Conservation (phyloP, 2,329 filamentous ascomycete genomes). For the Exutisphaerella laricina region DNA sequence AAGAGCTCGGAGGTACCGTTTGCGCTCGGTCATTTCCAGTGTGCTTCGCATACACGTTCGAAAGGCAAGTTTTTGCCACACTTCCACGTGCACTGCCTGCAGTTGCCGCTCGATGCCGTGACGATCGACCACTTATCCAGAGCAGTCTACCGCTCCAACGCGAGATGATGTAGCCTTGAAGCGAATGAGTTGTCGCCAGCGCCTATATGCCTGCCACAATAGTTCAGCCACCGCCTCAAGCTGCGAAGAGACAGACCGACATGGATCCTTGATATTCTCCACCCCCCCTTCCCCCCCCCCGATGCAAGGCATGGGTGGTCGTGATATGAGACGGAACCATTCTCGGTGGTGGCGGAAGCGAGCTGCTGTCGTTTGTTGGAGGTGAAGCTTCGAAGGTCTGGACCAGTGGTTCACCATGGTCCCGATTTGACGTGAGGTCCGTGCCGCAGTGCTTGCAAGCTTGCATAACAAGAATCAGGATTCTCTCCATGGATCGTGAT, state of each 20-base stretch:
- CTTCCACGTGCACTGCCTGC: conserved; percentile 7
- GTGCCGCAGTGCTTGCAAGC: background rate
- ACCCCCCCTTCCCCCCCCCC: no score
- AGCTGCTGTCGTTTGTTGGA: background rate
- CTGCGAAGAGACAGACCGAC: background rate
- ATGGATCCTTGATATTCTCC: no score
- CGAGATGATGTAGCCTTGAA: background rate
- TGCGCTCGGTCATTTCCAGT: background rate
- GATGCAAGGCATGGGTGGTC: no score
- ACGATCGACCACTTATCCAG: background rate
- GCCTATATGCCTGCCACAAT: background rate
- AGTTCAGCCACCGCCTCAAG: background rate
- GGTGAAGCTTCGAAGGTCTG: background rate
- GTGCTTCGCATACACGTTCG: background rate
- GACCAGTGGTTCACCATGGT: background rate
- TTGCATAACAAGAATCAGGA: background rate
- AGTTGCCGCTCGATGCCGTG: conserved; percentile 25
- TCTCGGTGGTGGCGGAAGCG: background rate
- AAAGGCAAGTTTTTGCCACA: conserved; percentile 4
- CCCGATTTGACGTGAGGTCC: background rate
- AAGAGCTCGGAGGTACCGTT: background rate
- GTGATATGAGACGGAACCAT: no score
- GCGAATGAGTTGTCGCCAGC: background rate
- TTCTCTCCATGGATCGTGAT: background rate
- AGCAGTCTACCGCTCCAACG: background rate